Evolutionary conservation across 176 grass and related monocot genomes (phyloP), one percentile per base, ranked within the genome.

Genomic region (Poa pratensis): DNA sequence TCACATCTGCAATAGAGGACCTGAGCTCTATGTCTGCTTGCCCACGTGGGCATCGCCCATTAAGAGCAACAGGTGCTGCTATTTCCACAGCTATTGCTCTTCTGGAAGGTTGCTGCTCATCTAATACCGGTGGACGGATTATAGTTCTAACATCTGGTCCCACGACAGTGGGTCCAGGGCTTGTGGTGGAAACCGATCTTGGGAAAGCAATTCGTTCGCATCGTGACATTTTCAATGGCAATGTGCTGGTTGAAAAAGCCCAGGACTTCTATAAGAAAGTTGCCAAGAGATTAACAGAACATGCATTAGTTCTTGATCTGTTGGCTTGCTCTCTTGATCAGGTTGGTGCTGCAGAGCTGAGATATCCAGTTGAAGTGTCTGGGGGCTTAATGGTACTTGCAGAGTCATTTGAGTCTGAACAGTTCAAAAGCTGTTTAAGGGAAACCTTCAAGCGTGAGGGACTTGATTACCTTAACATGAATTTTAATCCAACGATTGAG

Each of bases 71-170:
- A 30, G 93, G 96, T 1, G 24, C 93, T 54, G 96, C 96, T 62
- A 92, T 99, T 77, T 96, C 96, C 42, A 89, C 86, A 80, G 96
- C 93, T 71, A 32, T 96, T 64, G 93, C 93, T 69, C 93, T 99
- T 92, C 84, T 99, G 67, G 96, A 99, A 91, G 91, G 83, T 82
- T 95, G 86, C 86, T 89, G 83, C 59, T 86, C 86, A 86, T 86
- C 88, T 76, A 82, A 68, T 79, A 83, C 60, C 6, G 89, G 93
- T 81, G 96, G 91, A 58, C 83, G 90, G 24, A 91, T 96, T 19
- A 96, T 99, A 86, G 93, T 99, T 46, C 94, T 99, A 61, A 94
- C 93, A 82, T 99, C 90, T 82, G 96, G 96, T 74, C 93, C 96
- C 80, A 84, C 88, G 8, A 99, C 96, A 75, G 71, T 87, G 81